These are phyloP conservation scores for Carex arenaria DNA, from an alignment of 202 grass and related monocot genomes.

Conservation along the genomic window DNA sequence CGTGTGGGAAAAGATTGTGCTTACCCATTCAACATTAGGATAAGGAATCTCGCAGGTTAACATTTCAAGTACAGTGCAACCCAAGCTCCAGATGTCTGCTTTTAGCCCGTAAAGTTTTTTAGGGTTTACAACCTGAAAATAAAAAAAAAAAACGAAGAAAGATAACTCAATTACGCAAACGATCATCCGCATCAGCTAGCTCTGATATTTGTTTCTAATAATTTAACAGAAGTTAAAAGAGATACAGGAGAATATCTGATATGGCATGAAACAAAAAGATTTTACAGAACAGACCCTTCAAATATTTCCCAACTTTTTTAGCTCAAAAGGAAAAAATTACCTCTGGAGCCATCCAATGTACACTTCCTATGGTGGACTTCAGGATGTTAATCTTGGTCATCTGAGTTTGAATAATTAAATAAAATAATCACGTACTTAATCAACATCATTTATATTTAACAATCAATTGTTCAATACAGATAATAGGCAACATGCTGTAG, in stretches of 20 bases:
- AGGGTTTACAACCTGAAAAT: slow-evolving; percentile 85
- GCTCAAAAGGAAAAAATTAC: slow-evolving; percentile 56
- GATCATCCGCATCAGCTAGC: background rate
- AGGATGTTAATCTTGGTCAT: slow-evolving; percentile 80
- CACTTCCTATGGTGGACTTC: slow-evolving; percentile 96
- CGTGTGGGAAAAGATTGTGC: slow-evolving; percentile 15
- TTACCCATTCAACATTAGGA: slow-evolving; percentile 88
- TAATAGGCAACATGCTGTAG: background rate
- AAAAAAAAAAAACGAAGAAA: slow-evolving; percentile 16
- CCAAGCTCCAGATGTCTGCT: slow-evolving; percentile 98
- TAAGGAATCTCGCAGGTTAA: slow-evolving; percentile 83
- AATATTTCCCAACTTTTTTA: slow-evolving; percentile 85
- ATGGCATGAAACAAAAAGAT: background rate
- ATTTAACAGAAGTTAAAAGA: background rate
- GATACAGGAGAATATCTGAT: background rate
- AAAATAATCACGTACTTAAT: slow-evolving; percentile 12
- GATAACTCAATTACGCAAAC: background rate
- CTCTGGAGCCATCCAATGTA: slow-evolving; percentile 99
- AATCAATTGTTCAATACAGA: slow-evolving; percentile 15
- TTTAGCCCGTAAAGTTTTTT: slow-evolving; percentile 70
- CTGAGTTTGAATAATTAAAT: slow-evolving; percentile 44
- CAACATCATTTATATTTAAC: background rate
- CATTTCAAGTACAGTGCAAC: slow-evolving; percentile 98
- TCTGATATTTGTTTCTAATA: background rate
- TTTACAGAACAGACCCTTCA: slow-evolving; percentile 37